Base-by-base conservation (phyloP, 1,139 yeast genomes). In the Schwanniomyces etchellsii region DNA sequence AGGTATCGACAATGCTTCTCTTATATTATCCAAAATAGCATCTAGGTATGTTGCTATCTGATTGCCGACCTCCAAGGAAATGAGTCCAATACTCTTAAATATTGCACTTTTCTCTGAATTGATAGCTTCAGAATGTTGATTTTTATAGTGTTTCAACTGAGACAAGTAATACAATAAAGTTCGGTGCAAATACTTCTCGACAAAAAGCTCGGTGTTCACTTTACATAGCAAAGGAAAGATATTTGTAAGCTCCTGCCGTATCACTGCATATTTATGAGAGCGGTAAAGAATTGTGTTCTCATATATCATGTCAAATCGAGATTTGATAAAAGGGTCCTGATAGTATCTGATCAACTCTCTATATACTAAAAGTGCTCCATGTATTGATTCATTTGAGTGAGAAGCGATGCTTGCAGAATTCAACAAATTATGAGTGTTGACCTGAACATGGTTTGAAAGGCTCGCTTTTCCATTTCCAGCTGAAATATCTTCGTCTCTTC, bases 21-120 rank as follows among this genome's bases (percentile, higher is more conserved):
- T 70, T 16, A 89, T 77, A 42, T 81, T 85, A 38, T 82, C 89
- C 31, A 89, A 60, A 20, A 91, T 81, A 2, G 93, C 89, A 51
- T 88, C 95, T 31, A 89, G 63, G 47, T 89, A 91, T 2, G 93
- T 85, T 3, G 91, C 83, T 64, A 91, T 84, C 45, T 81, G 88
- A 36, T 86, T 81, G 5, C 89, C 82, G 1, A 89, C 95, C 40
- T 88, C 89, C 26, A 75, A 66, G 0, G 96, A 80, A 26, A 91
- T 81, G 39, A 81, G 77, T 20, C 97, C 98, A 30, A 89, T 81
- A 23, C 95, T 80, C n/a, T 71, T 64, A 42, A 88, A 74, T 4
- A 89, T 84, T 12, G 83, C 75, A 13, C 88, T 74, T 38, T 85
- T 74, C 45, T 91, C 98, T 5, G 60, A 47, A 34, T 62, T 64